These are phyloP conservation scores for Erodium maritimum DNA, from an alignment of 345 rosid genomes.

Conservation along the genomic window DNA sequence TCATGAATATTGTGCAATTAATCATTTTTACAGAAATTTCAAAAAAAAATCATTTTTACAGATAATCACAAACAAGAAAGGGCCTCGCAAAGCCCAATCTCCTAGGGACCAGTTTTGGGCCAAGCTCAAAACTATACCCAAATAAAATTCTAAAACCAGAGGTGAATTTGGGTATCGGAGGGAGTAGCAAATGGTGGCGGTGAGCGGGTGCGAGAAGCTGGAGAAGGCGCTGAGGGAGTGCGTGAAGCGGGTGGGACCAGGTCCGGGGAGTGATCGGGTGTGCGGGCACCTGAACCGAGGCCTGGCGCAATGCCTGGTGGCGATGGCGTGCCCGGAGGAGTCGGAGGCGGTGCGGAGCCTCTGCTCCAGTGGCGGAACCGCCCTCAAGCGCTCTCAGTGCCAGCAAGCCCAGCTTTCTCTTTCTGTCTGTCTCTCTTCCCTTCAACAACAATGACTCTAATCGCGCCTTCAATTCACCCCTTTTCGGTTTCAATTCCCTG, in stretches of 20 bases:
- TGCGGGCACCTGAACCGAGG: slow-evolving; percentile 73
- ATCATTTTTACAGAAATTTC: no score
- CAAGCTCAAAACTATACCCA: no score
- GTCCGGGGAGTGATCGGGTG: slow-evolving; percentile 28
- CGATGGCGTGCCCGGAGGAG: slow-evolving; percentile 61
- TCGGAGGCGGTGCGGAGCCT: slow-evolving; percentile 61
- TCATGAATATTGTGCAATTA: no score
- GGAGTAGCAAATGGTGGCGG: no score
- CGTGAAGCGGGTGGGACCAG: slow-evolving; percentile 51
- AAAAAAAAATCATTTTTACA: no score
- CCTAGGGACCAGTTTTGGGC: no score
- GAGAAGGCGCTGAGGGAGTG: slow-evolving; percentile 52
- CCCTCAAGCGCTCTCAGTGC: slow-evolving; percentile 69
- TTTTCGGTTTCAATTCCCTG: no score
- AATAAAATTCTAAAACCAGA: no score
- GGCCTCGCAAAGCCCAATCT: no score
- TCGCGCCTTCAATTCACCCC: not conserved
- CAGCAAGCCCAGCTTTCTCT: slow-evolving; percentile 70
- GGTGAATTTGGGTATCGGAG: no score
- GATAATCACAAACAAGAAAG: no score
- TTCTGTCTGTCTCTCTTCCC: slow-evolving; percentile 41
- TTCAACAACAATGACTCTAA: slow-evolving; percentile 9
- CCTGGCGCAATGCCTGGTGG: slow-evolving; percentile 63
- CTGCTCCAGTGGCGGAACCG: slow-evolving; percentile 80
- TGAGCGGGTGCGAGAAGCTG: slow-evolving; percentile 40